Percentiles rank a stretch among this genome's conserved stretches.
These are phyloP conservation scores for Colletotrichum sp. DNA, from an alignment of 2,329 filamentous ascomycete genomes.

Conservation along the genomic window DNA sequence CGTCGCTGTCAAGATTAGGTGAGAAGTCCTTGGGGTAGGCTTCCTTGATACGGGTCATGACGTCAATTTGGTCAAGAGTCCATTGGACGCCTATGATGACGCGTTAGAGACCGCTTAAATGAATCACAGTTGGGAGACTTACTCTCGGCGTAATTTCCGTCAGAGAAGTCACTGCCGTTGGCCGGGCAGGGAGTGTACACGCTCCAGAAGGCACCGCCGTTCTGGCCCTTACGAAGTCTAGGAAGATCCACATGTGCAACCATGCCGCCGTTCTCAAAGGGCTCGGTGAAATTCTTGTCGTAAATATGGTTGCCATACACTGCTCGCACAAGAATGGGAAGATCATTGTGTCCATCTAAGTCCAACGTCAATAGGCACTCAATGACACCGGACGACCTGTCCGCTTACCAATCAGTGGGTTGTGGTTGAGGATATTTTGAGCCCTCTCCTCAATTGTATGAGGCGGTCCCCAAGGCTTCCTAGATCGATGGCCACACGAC, in stretches of 20 bases:
- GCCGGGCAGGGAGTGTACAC: constrained; percentile 80
- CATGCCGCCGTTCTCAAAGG: constrained; percentile 75
- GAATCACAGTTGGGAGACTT: constrained; percentile 30
- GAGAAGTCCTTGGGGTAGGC: constrained; percentile 75
- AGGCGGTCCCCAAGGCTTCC: constrained; percentile 27
- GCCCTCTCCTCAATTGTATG: constrained; percentile 48
- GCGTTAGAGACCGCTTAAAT: neutral
- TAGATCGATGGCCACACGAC: constrained; percentile 14
- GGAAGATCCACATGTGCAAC: constrained; percentile 78
- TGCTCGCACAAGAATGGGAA: constrained; percentile 74
- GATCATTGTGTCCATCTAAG: constrained; percentile 87
- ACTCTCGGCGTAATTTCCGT: constrained; percentile 74
- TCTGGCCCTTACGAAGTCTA: constrained; percentile 71
- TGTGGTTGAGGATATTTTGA: constrained; percentile 47
- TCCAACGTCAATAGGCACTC: neutral
- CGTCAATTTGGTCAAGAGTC: constrained; percentile 78
- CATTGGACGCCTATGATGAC: constrained; percentile 58
- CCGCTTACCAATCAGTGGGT: constrained; percentile 53
- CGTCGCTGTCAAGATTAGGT: constrained; percentile 60
- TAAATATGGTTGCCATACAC: constrained; percentile 81
- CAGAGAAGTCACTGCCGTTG: constrained; percentile 75
- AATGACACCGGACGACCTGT: neutral
- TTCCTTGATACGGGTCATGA: constrained; percentile 67
- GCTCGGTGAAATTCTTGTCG: constrained; percentile 70
- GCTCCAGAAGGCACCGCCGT: constrained; percentile 93